These are phyloP conservation scores for Aquilaria sinensis DNA, from an alignment of 345 rosid genomes.

Conservation along the genomic window DNA sequence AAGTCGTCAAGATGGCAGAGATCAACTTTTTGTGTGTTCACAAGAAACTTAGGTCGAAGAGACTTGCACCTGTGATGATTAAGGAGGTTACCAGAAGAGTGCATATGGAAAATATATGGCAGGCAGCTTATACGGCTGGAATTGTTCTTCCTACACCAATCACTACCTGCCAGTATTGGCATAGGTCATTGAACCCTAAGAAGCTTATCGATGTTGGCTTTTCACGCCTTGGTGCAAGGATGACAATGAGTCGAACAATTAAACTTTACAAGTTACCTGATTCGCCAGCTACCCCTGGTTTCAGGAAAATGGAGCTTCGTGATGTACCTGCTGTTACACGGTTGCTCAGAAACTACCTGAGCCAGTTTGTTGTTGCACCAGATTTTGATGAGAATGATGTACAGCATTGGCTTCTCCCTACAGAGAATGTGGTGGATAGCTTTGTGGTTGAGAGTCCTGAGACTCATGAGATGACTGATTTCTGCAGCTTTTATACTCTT, in stretches of 20 bases:
- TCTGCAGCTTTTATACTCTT: constrained; percentile 96
- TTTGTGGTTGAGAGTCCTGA: constrained; percentile 83
- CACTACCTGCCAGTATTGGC: constrained; percentile 93
- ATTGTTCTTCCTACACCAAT: constrained; percentile 88
- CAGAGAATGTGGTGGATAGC: constrained; percentile 71
- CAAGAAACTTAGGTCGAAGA: constrained; percentile 90
- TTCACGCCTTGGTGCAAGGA: constrained; percentile 82
- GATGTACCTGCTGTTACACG: constrained; percentile 89
- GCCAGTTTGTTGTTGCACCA: constrained; percentile 75
- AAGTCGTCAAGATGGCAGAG: constrained; percentile 86
- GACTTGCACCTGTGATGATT: constrained; percentile 95
- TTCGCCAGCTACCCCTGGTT: constrained; percentile 71
- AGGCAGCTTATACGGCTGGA: constrained; percentile 95
- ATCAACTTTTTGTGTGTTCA: constrained; percentile 93
- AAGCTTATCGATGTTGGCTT: constrained; percentile 97
- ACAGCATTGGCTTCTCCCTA: constrained; percentile 93
- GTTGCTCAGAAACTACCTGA: constrained; percentile 63
- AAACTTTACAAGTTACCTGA: constrained; percentile 81
- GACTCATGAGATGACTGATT: constrained; percentile 77
- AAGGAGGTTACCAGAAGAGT: constrained; percentile 95
- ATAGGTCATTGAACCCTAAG: constrained; percentile 92
- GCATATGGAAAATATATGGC: constrained; percentile 92
- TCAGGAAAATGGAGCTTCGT: constrained; percentile 78
- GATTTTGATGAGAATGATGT: constrained; percentile 84
- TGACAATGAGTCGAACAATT: constrained; percentile 97